A percentile compares a stretch with the other conserved stretches of the same genome.
Conservation (phyloP, 768 basidiomycete species). For the Russula abietina region DNA sequence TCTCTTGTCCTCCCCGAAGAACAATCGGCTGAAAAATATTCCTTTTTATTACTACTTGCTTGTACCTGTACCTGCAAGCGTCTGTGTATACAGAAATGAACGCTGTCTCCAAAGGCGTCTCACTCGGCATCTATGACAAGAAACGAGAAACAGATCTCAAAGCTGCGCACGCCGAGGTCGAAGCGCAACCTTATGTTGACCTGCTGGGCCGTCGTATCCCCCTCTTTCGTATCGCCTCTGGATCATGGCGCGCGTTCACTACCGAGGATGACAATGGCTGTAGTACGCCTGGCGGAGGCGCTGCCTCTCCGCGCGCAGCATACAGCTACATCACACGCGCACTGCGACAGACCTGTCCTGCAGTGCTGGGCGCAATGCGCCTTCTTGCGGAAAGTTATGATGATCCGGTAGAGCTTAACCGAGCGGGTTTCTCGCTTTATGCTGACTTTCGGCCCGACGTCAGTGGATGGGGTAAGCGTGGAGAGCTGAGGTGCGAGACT, state of each 20-base stretch:
- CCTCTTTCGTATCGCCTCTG: conserved; percentile 58
- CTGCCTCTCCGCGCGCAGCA: conserved; percentile 65
- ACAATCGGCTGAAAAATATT: too few species aligned
- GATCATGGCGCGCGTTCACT: conserved; percentile 80
- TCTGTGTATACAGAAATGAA: conserved; percentile 94
- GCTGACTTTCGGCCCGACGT: conserved; percentile 79
- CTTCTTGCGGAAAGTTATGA: conserved; percentile 57
- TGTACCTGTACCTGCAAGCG: conserved; percentile 40
- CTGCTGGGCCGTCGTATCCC: conserved; percentile 82
- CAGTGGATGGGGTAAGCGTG: conserved; percentile 79
- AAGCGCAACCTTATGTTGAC: conserved; percentile 78
- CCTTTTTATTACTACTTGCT: neutral
- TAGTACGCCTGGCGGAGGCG: conserved; percentile 27
- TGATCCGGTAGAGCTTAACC: conserved; percentile 51
- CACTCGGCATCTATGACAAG: conserved; percentile 68
- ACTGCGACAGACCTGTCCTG: conserved; percentile 72
- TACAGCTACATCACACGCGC: conserved; percentile 79
- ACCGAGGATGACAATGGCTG: conserved; percentile 32
- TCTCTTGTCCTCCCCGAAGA: too few species aligned
- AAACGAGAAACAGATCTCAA: conserved; percentile 51
- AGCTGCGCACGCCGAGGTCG: conserved; percentile 44
- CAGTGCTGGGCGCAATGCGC: conserved; percentile 70
- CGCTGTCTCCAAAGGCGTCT: conserved; percentile 76
- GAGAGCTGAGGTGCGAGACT: conserved; percentile 60
- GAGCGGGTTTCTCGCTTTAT: conserved; percentile 72